phyloP scores from a whole-genome alignment of 2,329 filamentous ascomycete species.

The Cladophialophora chaetospira region DNA sequence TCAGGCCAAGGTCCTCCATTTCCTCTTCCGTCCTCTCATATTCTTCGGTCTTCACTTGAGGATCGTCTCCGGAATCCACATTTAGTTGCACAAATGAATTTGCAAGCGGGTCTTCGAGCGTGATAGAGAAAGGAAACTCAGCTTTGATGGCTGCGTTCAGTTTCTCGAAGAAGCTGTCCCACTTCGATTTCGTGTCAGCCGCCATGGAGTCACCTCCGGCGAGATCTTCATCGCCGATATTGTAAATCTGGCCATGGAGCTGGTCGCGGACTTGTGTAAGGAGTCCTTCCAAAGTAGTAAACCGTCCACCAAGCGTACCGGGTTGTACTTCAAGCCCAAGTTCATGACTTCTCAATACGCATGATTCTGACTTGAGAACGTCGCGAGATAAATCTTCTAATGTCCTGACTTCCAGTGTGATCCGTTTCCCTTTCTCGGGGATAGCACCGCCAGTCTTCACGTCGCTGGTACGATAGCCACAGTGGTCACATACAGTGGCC shows the following conservation, averaged over 20 bases:
- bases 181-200: conserved; percentile 65
- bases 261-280: conserved; percentile 91
- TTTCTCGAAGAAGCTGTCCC: conserved; percentile 77
- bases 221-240: conserved; percentile 60
- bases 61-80: conserved; percentile 66
- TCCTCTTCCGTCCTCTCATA: conserved; percentile 90
- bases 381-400: conserved; percentile 79
- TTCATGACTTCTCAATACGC: conserved; percentile 82
- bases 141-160: conserved; percentile 79
- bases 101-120: conserved; percentile 84
- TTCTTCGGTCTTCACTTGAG: conserved; percentile 76
- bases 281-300: conserved; percentile 94
- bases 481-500: conserved; percentile 88
- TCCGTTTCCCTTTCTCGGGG: conserved; percentile 80
- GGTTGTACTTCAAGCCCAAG: conserved; percentile 85
- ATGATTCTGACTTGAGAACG: conserved; percentile 95
- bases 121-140: conserved; percentile 75
- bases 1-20: conserved; percentile 86
- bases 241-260: conserved; percentile 83
- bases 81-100: conserved; percentile 93
- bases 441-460: conserved; percentile 96
- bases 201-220: conserved; percentile 78
- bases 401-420: conserved; percentile 72
- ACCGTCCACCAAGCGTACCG: conserved; percentile 90
- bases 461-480: conserved; percentile 93